phyloP scores from a whole-genome alignment of 805 yeast species.

The Saccharomycopsis capsularis region DNA sequence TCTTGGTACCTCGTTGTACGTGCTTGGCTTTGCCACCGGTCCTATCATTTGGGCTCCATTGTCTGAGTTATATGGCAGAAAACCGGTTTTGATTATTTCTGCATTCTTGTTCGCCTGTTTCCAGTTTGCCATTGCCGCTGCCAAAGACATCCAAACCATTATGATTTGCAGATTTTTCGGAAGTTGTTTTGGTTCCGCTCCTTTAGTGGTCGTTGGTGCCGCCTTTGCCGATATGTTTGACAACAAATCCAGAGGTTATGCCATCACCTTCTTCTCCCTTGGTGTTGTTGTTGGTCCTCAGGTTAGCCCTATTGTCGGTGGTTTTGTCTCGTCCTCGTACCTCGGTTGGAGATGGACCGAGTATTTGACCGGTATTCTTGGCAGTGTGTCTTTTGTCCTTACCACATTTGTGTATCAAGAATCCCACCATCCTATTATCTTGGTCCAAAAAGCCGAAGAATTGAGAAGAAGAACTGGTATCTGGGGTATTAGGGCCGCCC shows the following conservation, averaged over 20 bases:
- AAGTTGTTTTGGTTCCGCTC: constrained; percentile 60
- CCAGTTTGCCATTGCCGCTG: constrained; percentile 55
- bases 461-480: constrained; percentile 49
- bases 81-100: constrained; percentile 45
- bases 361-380: constrained; percentile 50
- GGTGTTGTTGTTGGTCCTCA: constrained; percentile 60
- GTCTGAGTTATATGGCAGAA: constrained; percentile 60
- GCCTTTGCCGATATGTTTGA: constrained; percentile 54
- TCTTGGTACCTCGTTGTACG: constrained; percentile 54
- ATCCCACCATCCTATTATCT: constrained; percentile 51
- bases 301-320: constrained; percentile 49
- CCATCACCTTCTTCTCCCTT: constrained; percentile 47
- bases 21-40: constrained; percentile 64
- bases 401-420: constrained; percentile 46
- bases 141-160: constrained; percentile 48
- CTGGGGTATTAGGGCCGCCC: constrained; percentile 47
- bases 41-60: constrained; percentile 62
- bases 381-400: constrained; percentile 39
- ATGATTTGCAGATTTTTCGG: constrained; percentile 54
- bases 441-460: constrained; percentile 38
- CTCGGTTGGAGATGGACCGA: constrained; percentile 59
- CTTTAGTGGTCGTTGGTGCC: constrained; percentile 65
- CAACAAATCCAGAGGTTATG: constrained; percentile 44
- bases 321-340: constrained; percentile 46
- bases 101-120: constrained; percentile 42